Conservation (phyloP, 179 eudicot genomes). For the Beta lomatogona region DNA sequence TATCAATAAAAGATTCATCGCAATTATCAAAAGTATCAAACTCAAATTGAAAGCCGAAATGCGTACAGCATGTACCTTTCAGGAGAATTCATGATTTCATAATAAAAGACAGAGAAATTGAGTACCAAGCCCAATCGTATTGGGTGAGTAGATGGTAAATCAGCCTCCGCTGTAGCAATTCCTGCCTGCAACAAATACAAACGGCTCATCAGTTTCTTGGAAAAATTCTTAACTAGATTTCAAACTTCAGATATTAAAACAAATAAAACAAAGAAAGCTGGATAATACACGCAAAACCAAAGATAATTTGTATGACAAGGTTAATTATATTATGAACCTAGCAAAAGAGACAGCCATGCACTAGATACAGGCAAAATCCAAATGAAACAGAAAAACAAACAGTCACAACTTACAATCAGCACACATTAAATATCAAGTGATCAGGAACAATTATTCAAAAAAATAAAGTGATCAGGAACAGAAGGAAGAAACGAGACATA, state of each 20-base stretch:
- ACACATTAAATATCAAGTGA: no score
- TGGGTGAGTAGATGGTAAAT: conserved; percentile 56
- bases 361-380: neutral
- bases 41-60: neutral
- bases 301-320: neutral
- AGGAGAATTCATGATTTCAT: conserved; percentile 61
- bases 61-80: conserved; percentile 41
- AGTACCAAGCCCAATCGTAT: conserved; percentile 58
- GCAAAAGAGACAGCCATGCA: neutral
- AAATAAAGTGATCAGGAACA: no score
- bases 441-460: no score
- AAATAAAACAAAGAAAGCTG: neutral
- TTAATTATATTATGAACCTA: neutral
- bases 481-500: no score
- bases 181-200: conserved; percentile 44
- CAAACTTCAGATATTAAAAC: neutral
- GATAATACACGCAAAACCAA: neutral
- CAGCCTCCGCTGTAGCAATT: conserved; percentile 44
- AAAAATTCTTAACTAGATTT: neutral
- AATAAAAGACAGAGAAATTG: conserved; percentile 64
- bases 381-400: neutral
- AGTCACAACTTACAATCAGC: no score
- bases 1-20: neutral
- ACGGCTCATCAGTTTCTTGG: neutral
- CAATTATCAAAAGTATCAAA: neutral